These are phyloP conservation scores for Lentinula boryana DNA, from an alignment of 768 basidiomycete species.

Conservation along the genomic window DNA sequence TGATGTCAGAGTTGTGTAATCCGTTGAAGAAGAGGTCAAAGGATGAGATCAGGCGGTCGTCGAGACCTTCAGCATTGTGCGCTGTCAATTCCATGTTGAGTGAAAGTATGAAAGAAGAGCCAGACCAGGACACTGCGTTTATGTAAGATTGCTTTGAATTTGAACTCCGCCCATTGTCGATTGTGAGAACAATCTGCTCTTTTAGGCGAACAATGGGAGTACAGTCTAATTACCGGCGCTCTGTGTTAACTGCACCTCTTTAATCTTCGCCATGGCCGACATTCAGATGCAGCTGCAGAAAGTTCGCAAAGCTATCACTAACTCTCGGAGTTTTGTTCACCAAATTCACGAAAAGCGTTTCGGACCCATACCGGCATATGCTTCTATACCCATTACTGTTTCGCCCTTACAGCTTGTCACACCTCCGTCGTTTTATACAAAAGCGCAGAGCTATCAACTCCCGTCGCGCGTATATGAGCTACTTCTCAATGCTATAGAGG, in stretches of 20 bases:
- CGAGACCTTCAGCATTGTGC: neutral
- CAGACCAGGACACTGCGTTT: neutral
- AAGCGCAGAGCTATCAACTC: neutral
- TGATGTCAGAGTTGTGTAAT: neutral
- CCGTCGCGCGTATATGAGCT: neutral
- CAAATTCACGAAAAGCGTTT: too few species aligned
- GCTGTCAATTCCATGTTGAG: too few species aligned
- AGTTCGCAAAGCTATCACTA: neutral
- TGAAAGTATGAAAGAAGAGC: neutral
- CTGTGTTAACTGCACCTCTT: too few species aligned
- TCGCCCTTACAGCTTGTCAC: neutral
- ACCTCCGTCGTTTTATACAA: neutral
- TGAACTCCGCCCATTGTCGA: slow-evolving; percentile 4
- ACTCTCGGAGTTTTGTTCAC: neutral
- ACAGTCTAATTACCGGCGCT: too few species aligned
- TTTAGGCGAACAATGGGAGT: slow-evolving; percentile 3
- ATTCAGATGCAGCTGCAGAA: neutral
- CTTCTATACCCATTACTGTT: too few species aligned
- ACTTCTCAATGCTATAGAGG: neutral
- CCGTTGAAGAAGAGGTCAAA: neutral
- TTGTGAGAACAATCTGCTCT: neutral
- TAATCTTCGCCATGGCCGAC: neutral
- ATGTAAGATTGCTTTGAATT: neutral
- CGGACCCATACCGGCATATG: too few species aligned
- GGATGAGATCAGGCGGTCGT: neutral